Evolutionary conservation across 768 basidiomycete species (phyloP).

Genomic region (Coprinellus aureogranulatus): DNA sequence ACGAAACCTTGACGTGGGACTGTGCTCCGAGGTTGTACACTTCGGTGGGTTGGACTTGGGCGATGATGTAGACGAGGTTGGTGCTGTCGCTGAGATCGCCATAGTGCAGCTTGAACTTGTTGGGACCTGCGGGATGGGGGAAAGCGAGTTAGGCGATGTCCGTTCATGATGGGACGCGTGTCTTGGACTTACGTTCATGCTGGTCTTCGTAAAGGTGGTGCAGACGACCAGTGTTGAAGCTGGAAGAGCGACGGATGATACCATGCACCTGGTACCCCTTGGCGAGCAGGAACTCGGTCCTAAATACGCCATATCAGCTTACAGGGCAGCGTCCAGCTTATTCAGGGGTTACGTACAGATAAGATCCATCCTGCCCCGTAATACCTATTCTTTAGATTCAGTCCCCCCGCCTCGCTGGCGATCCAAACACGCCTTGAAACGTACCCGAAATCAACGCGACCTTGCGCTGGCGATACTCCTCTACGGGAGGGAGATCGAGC

Average conservation of each 20-base stretch:
- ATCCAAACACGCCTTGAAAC: constrained; percentile 3
- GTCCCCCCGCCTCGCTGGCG: not conserved
- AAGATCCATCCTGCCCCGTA: constrained; percentile 95
- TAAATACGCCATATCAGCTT: constrained; percentile 22
- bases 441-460: constrained; percentile 90
- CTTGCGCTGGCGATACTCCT: constrained; percentile 86
- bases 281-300: constrained; percentile 77
- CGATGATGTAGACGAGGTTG: constrained; percentile 94
- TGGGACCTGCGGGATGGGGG: constrained; percentile 61
- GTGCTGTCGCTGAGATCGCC: constrained; percentile 95
- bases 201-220: constrained; percentile 92
- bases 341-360: constrained; percentile 57
- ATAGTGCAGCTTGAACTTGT: constrained; percentile 82
- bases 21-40: constrained; percentile 98
- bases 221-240: constrained; percentile 95
- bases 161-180: not conserved
- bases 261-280: constrained; percentile 94
- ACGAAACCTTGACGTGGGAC: constrained; percentile 98
- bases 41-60: constrained; percentile 91
- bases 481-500: constrained; percentile 63
- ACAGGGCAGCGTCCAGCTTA: no score
- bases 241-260: constrained; percentile 95
- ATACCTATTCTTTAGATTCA: constrained; percentile 55
- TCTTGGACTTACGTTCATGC: constrained; percentile 70
- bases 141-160: not conserved